Evolutionary conservation across 768 basidiomycete genomes (phyloP).

Genomic region (Lyophyllum atratum): DNA sequence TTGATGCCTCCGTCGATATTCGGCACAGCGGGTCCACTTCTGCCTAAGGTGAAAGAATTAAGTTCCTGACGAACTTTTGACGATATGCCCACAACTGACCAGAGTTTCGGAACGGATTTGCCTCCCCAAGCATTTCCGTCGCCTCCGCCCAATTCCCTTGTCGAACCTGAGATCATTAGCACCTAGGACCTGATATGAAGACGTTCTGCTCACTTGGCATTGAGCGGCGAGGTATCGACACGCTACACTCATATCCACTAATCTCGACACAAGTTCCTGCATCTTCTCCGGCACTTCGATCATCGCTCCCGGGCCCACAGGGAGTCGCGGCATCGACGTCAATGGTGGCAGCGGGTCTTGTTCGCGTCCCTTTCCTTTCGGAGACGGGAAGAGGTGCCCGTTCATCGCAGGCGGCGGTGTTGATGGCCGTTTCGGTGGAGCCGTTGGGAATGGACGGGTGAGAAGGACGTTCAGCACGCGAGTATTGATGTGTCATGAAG

Average conservation of each 20-base stretch:
- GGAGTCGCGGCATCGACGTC: constrained; percentile 53
- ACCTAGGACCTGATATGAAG: constrained; percentile 9
- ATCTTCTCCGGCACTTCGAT: constrained; percentile 67
- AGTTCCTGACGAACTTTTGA: not conserved
- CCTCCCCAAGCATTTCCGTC: constrained; percentile 89
- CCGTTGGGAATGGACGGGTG: constrained; percentile 77
- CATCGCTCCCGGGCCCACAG: constrained; percentile 71
- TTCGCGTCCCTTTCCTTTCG: constrained; percentile 70
- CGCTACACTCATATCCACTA: constrained; percentile 93
- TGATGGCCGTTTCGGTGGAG: constrained; percentile 41
- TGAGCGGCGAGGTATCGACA: constrained; percentile 97
- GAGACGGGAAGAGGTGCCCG: constrained; percentile 38
- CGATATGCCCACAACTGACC: constrained; percentile 36
- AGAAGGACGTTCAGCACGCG: constrained; percentile 91
- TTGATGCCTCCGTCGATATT: constrained; percentile 95
- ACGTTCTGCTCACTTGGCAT: constrained; percentile 64
- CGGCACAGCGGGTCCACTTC: constrained; percentile 70
- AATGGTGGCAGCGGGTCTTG: constrained; percentile 35
- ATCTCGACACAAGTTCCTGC: constrained; percentile 66
- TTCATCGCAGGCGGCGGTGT: constrained; percentile 38
- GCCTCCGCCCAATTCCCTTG: constrained; percentile 94
- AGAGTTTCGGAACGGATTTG: constrained; percentile 82
- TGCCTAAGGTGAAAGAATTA: constrained; percentile 35
- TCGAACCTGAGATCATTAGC: constrained; percentile 49
- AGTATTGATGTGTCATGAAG: constrained; percentile 94